Evolutionary conservation across 2,329 filamentous ascomycete species (phyloP).

Genomic region (Alternaria sp.): DNA sequence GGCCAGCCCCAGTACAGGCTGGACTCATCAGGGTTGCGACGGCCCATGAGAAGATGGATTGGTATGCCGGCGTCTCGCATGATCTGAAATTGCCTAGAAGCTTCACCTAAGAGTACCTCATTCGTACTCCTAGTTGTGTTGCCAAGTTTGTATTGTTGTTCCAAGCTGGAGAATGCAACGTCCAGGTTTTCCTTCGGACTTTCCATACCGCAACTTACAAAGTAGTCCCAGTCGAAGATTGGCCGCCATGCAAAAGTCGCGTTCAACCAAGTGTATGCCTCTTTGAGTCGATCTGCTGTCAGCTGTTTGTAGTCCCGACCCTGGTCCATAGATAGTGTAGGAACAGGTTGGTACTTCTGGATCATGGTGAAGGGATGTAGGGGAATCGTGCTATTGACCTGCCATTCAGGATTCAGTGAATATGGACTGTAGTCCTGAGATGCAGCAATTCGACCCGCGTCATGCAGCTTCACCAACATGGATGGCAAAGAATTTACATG

Average conservation of each 20-base stretch:
- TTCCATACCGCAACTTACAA: constrained; percentile 17
- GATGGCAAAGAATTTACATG: constrained; percentile 3
- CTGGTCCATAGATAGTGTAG: background rate
- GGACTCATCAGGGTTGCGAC: constrained; percentile 20
- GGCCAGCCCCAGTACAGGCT: constrained; percentile 37
- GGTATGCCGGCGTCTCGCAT: constrained; percentile 28
- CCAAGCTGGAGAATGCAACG: background rate
- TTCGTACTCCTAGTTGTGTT: background rate
- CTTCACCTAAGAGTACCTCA: background rate
- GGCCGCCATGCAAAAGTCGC: constrained; percentile 34
- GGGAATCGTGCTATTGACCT: constrained; percentile 22
- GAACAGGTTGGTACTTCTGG: constrained; percentile 7
- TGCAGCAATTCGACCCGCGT: background rate
- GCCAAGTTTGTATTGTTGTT: background rate
- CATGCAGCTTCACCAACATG: constrained; percentile 19
- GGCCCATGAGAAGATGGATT: constrained; percentile 33
- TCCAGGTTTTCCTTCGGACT: background rate
- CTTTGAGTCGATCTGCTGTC: background rate
- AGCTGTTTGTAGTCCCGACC: background rate
- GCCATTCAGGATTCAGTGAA: constrained; percentile 20
- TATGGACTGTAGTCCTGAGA: background rate
- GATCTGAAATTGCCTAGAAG: constrained; percentile 20
- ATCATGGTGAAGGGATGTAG: constrained; percentile 33
- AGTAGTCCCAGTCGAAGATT: constrained; percentile 40
- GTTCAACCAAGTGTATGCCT: constrained; percentile 31